Conservation (phyloP, 768 basidiomycete species). For the Termitomyces sp. region DNA sequence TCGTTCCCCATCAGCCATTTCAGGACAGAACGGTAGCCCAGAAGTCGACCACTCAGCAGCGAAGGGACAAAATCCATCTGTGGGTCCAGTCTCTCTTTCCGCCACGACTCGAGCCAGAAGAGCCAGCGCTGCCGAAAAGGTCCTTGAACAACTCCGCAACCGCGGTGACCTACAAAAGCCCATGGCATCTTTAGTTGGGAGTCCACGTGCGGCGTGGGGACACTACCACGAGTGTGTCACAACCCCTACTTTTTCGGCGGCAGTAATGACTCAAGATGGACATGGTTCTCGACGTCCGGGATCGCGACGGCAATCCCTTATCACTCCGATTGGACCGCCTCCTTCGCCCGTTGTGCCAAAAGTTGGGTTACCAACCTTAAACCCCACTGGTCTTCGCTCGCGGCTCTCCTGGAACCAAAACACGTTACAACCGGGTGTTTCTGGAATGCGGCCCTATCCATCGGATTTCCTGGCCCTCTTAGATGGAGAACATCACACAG, state of each 20-base stretch:
- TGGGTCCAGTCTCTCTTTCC: slow-evolving; percentile 18
- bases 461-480: slow-evolving; percentile 53
- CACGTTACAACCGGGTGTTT: slow-evolving; percentile 15
- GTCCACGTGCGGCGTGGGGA: slow-evolving; percentile 41
- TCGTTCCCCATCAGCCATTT: slow-evolving; percentile 20
- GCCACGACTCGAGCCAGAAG: slow-evolving; percentile 39
- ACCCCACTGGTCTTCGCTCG: slow-evolving; percentile 8
- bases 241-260: slow-evolving; percentile 9
- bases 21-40: slow-evolving; percentile 20
- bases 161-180: slow-evolving; percentile 45
- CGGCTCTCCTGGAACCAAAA: slow-evolving; percentile 11
- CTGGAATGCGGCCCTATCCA: slow-evolving; percentile 35
- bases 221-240: slow-evolving; percentile 26
- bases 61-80: slow-evolving; percentile 6
- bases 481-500: slow-evolving; percentile 89
- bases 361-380: slow-evolving; percentile 4
- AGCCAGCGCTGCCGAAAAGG: slow-evolving; percentile 63
- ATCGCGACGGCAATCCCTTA: slow-evolving; percentile 35
- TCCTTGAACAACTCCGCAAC: slow-evolving; percentile 57
- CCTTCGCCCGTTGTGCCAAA: slow-evolving; percentile 53
- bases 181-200: slow-evolving; percentile 20
- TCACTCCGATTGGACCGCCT: slow-evolving; percentile 40
- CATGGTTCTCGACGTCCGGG: slow-evolving; percentile 20
- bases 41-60: slow-evolving; percentile 9
- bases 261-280: slow-evolving; percentile 12